These are phyloP conservation scores for Cytospora piceicola DNA, from an alignment of 2,329 filamentous ascomycete genomes.

Conservation along the genomic window DNA sequence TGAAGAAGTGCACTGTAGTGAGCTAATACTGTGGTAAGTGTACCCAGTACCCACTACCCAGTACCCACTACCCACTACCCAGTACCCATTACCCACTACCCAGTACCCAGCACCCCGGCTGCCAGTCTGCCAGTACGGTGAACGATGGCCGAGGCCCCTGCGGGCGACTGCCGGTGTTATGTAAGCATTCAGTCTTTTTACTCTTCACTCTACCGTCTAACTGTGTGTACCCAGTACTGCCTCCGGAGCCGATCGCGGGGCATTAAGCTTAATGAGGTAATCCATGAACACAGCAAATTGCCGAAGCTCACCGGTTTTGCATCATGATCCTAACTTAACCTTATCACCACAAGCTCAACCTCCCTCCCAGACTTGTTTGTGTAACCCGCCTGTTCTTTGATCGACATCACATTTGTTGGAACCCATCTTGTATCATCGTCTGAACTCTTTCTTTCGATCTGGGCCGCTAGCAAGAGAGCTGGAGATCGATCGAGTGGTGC, in stretches of 20 bases:
- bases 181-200: no score
- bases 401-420: neutral
- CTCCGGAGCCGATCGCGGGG: constrained; percentile 15
- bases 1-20: no score
- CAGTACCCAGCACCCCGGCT: no score
- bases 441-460: neutral
- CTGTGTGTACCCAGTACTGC: neutral
- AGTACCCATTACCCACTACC: no score
- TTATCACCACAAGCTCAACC: neutral
- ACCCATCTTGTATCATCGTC: neutral
- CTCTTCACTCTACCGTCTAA: no score
- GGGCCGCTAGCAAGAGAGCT: neutral
- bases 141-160: neutral
- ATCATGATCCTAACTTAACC: neutral
- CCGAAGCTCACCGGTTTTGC: neutral
- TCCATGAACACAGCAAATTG: neutral
- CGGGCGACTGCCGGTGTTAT: neutral
- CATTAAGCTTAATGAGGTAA: neutral
- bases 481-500: constrained; percentile 7
- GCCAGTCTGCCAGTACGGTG: no score
- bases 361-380: neutral
- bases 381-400: neutral
- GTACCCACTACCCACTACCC: no score
- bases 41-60: no score
- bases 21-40: no score